These are phyloP conservation scores for Aspergillus fumigatus DNA, from an alignment of 2,329 filamentous ascomycete genomes.

Conservation along the genomic window DNA sequence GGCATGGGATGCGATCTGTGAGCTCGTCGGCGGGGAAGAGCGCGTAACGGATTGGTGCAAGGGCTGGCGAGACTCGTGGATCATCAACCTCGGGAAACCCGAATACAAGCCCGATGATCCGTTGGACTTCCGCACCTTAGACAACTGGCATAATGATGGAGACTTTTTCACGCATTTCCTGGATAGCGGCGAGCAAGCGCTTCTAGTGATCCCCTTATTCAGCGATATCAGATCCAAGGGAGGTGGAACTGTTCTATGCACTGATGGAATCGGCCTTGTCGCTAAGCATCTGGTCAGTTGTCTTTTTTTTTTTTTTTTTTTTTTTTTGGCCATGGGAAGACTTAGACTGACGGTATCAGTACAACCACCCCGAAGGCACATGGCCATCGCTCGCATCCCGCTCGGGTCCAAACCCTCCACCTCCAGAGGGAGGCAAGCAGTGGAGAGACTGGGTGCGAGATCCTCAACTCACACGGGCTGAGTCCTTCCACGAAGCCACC, in stretches of 20 bases:
- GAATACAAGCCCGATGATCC: constrained; percentile 51
- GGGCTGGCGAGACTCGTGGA: constrained; percentile 64
- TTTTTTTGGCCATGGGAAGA: no score
- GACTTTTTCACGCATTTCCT: constrained; percentile 71
- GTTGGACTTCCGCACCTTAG: constrained; percentile 49
- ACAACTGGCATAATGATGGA: constrained; percentile 65
- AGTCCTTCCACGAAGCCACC: constrained; percentile 47
- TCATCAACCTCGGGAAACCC: constrained; percentile 62
- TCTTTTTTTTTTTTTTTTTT: no score
- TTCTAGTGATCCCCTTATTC: constrained; percentile 65
- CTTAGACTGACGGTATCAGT: constrained; percentile 17
- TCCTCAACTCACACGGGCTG: constrained; percentile 34
- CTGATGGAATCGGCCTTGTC: constrained; percentile 53
- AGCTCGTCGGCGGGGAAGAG: constrained; percentile 61
- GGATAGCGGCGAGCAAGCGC: constrained; percentile 64
- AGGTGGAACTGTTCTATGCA: constrained; percentile 63
- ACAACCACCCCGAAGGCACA: constrained; percentile 61
- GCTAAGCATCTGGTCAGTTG: constrained; percentile 49
- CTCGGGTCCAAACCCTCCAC: constrained; percentile 41
- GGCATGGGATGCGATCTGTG: constrained; percentile 63
- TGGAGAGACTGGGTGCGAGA: not conserved
- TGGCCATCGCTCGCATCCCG: constrained; percentile 55
- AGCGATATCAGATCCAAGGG: constrained; percentile 57
- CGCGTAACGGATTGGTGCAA: constrained; percentile 46
- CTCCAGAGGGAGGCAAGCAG: constrained; percentile 7